Evolutionary conservation across 2,329 filamentous ascomycete species (phyloP).

Genomic region (Pseudocercospora cruenta): DNA sequence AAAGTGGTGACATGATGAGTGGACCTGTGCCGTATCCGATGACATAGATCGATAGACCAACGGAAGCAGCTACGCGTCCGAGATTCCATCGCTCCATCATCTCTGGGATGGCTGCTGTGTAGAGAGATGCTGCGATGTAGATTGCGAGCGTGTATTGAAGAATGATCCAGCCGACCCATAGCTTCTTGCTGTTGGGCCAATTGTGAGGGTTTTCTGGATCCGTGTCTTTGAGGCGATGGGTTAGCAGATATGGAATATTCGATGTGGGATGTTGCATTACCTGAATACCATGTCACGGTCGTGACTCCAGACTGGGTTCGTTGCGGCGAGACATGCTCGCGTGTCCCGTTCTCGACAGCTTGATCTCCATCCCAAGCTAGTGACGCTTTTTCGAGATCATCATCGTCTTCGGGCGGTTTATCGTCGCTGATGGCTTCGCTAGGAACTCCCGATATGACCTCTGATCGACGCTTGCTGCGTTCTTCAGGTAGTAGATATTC

Average conservation of each 20-base stretch:
- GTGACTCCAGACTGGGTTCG: slow-evolving; percentile 4
- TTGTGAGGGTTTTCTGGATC: slow-evolving; percentile 38
- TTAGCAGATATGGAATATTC: background rate
- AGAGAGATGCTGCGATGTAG: slow-evolving; percentile 57
- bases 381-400: background rate
- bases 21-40: slow-evolving; percentile 59
- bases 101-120: slow-evolving; percentile 48
- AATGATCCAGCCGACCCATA: slow-evolving; percentile 24
- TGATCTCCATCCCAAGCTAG: background rate
- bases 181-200: slow-evolving; percentile 37
- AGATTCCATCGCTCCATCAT: slow-evolving; percentile 55
- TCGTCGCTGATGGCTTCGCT: slow-evolving; percentile 1
- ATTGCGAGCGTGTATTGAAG: slow-evolving; percentile 62
- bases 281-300: slow-evolving; percentile 42
- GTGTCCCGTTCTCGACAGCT: slow-evolving; percentile 2
- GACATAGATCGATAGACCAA: slow-evolving; percentile 62
- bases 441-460: background rate
- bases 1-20: slow-evolving; percentile 67
- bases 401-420: background rate
- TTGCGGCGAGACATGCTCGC: background rate
- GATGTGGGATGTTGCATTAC: background rate
- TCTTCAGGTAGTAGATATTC: slow-evolving; percentile 1
- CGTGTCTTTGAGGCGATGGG: slow-evolving; percentile 27
- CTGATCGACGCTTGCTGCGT: background rate
- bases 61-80: slow-evolving; percentile 56